These are phyloP conservation scores for Plantago coronopus DNA, from an alignment of 305 asterid genomes.

Conservation along the genomic window DNA sequence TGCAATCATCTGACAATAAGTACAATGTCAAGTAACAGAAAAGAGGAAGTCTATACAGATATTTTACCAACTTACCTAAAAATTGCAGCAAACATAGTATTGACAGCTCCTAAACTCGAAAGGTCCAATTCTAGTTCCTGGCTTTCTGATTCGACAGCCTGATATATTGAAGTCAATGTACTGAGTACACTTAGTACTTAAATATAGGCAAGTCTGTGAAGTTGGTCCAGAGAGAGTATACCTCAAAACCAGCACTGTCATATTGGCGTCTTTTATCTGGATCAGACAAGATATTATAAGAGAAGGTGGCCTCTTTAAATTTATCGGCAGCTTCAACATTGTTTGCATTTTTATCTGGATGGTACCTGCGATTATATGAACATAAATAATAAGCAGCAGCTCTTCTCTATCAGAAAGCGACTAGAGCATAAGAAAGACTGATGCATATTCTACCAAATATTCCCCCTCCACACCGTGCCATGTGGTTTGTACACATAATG, in stretches of 20 bases:
- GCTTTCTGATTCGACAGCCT: constrained; percentile 93
- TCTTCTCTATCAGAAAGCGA: constrained; percentile 13
- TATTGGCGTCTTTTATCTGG: constrained; percentile 86
- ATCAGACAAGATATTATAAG: constrained; percentile 88
- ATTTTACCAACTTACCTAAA: constrained; percentile 58
- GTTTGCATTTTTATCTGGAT: constrained; percentile 97
- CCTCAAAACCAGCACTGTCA: constrained; percentile 91
- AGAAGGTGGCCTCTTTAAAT: constrained; percentile 92
- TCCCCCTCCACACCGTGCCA: no score
- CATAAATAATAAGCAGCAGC: constrained; percentile 17
- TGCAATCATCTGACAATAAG: constrained; percentile 9
- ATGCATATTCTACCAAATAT: constrained; percentile 2
- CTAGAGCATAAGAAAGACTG: background rate
- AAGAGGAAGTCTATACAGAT: constrained; percentile 13
- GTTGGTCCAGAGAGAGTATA: constrained; percentile 25
- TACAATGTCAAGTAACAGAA: constrained; percentile 19
- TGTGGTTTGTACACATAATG: no score
- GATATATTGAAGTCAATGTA: constrained; percentile 22
- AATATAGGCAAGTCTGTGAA: background rate
- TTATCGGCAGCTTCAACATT: constrained; percentile 77
- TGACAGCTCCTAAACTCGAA: constrained; percentile 92
- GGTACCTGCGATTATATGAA: constrained; percentile 55
- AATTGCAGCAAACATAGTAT: constrained; percentile 94
- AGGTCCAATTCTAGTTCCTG: constrained; percentile 93
- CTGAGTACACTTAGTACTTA: background rate